A percentile compares a stretch with the other conserved stretches of the same genome.
phyloP scores from a whole-genome alignment of 441 rosid genomes.

The Cnidoscolus chayamansa region DNA sequence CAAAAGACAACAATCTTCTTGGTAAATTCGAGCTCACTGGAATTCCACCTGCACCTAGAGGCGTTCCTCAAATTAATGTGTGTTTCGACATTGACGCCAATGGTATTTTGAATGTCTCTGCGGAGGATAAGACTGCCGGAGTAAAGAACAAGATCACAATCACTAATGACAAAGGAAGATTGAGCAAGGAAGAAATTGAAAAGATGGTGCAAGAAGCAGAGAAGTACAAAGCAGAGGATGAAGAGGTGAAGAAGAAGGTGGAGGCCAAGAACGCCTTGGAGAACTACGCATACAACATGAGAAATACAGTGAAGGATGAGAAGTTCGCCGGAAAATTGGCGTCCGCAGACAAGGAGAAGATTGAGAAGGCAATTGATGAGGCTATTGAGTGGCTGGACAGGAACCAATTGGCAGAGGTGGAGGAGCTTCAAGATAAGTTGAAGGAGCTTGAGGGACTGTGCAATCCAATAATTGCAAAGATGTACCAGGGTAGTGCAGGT shows the following conservation, averaged over 20 bases:
- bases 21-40: constrained; percentile 38
- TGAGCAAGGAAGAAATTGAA: constrained; percentile 44
- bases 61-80: constrained; percentile 38
- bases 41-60: constrained; percentile 36
- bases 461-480: constrained; percentile 45
- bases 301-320: constrained; percentile 43
- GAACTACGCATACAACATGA: constrained; percentile 48
- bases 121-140: constrained; percentile 49
- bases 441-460: constrained; percentile 41
- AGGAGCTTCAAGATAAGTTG: constrained; percentile 43
- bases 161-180: constrained; percentile 46
- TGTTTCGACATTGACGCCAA: constrained; percentile 45
- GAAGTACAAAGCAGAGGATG: constrained; percentile 47
- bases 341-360: constrained; percentile 38
- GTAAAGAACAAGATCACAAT: constrained; percentile 53
- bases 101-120: constrained; percentile 44
- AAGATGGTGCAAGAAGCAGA: constrained; percentile 54
- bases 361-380: constrained; percentile 43
- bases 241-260: constrained; percentile 53
- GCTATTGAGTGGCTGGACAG: constrained; percentile 45
- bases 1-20: constrained; percentile 41
- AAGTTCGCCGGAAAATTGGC: constrained; percentile 36
- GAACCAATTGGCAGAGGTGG: constrained; percentile 50
- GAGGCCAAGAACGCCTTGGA: constrained; percentile 47
- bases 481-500: constrained; percentile 44